Base-by-base conservation (phyloP, 2,329 filamentous ascomycete genomes). In the Zymoseptoria passerinii region DNA sequence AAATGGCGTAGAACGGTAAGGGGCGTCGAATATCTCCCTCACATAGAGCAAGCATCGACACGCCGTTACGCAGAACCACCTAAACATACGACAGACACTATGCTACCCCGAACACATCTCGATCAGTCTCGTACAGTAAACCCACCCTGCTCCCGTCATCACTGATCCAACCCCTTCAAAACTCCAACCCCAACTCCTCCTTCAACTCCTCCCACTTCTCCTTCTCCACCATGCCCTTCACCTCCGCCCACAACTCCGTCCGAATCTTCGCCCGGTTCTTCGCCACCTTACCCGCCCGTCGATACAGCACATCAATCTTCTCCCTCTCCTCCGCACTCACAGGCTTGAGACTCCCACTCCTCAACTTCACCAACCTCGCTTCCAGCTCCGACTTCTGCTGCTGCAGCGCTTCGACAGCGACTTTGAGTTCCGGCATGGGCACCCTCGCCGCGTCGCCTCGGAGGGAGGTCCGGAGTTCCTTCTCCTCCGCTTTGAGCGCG, bases 351-450 rank as follows among this genome's bases (percentile, higher is more conserved):
- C 71, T 71, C 8, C 75, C 77, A 5, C 68, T 70, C 56, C 72
- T 72, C 58, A 80, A 66, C 9, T 65, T 72, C 10, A 69, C 67
- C 28, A 85, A 66, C 2, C 76, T 71, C 3, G 65, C 68, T 13
- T 67, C 56, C 10, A 81, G 70, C 23, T 73, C 71, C 1, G 65
- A 60, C 58, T 77, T 79, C 62, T 81, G 77, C 2, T 64, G 59
- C 59, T 78, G 75, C 4, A 85, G 71, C 1, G 68, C 68, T 7
- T 65, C 61, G 6, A 83, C 74, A 6, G 69, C 68, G 16, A 72
- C 60, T 8, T 76, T 73, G 18, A 86, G 76, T 40, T 82, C 77
- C 0, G 75, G 68, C 1, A 81, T 77, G 16, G 81, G 78, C 16
- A 83, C 76, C 9, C 76, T 76, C 9, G 76, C 73, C 50, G 74